Evolutionary conservation across 176 grass and related monocot species (phyloP), one percentile per base, ranked within the genome.

Genomic region (Cenchrus fungigraminus): DNA sequence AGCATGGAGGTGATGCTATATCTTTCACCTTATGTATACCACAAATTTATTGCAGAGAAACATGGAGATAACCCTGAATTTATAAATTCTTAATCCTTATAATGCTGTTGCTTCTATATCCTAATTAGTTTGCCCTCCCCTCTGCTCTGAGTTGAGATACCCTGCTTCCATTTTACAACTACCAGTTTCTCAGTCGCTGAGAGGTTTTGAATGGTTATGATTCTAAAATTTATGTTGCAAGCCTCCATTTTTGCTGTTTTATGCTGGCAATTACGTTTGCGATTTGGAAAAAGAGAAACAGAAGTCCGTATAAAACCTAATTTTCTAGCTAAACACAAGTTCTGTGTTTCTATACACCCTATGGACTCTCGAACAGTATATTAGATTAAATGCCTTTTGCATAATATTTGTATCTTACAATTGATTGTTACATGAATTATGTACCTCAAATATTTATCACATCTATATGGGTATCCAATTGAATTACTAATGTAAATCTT

Each of bases 1-100:
- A 98, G 85, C 85, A 87, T 70, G 93, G 97, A 95, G 97, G 97
- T 98, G 80, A 79, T 57, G 67, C n/a, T 46, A 78, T 56, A 77
- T 74, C n/a, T 87, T 46, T 15, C 51, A 65, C 28, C 81, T 14
- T 71, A 40, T 73, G 28, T 55, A 13, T 55, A 13, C 49, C 20
- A 20, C 45, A 70, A 65, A 50, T 79, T 22, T 75, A 12, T 79
- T 89, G n/a, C 44, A 13, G n/a, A 68, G 45, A 64, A 73, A 63
- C 17, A 66, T 83, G 1, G 14, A 34, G 65, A 54, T 78, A n/a
- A 9, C 69, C 62, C 0, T 32, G 25, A 49, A 25, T 47, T 62
- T 3, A 83, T 25, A 65, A 3, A 51, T 72, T 75, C 28, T 56
- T 80, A 63, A 62, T 15, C 45, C 13, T 64, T 68, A 13, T 13